Evolutionary conservation across 306 rosid species (phyloP).

Genomic region (Cicer bijugum): DNA sequence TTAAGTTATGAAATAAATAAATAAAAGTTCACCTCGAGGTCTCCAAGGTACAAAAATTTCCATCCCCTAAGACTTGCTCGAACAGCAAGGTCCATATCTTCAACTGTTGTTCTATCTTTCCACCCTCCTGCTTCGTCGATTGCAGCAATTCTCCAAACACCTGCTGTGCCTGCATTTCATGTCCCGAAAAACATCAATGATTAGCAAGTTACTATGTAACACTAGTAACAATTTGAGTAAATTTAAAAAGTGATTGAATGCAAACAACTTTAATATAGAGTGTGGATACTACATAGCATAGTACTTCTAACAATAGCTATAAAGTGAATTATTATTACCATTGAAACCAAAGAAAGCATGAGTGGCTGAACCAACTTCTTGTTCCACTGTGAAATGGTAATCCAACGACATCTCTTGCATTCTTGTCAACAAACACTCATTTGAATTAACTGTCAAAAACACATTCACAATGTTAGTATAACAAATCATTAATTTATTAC

Average conservation of each 20-base stretch:
- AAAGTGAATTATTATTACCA: constrained; percentile 50
- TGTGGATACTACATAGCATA: not conserved
- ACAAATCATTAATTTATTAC: not conserved
- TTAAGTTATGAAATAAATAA: not conserved
- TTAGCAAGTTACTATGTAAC: not conserved
- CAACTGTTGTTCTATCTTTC: constrained; percentile 98
- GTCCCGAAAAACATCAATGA: not conserved
- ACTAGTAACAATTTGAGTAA: not conserved
- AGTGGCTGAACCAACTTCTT: constrained; percentile 99
- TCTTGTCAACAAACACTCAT: constrained; percentile 90
- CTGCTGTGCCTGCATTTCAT: constrained; percentile 81
- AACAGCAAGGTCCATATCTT: constrained; percentile 98
- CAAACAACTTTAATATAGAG: not conserved
- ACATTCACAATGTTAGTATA: not conserved
- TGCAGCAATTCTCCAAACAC: constrained; percentile 97
- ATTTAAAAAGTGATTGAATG: not conserved
- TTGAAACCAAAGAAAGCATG: constrained; percentile 99
- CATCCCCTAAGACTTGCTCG: constrained; percentile 98
- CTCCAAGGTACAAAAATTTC: constrained; percentile 96
- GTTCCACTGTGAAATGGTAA: constrained; percentile 97
- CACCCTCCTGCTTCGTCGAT: constrained; percentile 99
- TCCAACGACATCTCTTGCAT: constrained; percentile 99
- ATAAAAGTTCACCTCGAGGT: constrained; percentile 69
- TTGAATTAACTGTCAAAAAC: constrained; percentile 68
- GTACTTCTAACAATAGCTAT: too few species aligned